Percentiles rank a stretch among this genome's conserved stretches.
These are phyloP conservation scores for Pseudocercospora fijiensis DNA, from an alignment of 2,329 filamentous ascomycete species.

Conservation along the genomic window DNA sequence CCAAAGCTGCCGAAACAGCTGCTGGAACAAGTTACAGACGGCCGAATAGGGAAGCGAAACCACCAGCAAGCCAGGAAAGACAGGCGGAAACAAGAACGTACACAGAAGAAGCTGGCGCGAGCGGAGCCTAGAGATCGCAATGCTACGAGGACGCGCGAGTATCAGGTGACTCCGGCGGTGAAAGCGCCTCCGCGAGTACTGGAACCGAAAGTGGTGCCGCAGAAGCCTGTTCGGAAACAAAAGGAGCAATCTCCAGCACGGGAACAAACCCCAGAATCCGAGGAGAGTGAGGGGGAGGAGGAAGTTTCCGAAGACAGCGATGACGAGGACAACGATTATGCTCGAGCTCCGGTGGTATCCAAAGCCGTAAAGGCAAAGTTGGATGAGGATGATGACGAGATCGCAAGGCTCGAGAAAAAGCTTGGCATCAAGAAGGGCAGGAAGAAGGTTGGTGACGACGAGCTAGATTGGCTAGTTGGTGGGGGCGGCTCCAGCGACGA, in stretches of 20 bases:
- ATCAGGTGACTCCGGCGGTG: neutral
- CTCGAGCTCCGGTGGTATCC: slow-evolving; percentile 16
- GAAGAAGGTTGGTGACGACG: slow-evolving; percentile 73
- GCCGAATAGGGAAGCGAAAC: slow-evolving; percentile 25
- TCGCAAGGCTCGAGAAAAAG: slow-evolving; percentile 81
- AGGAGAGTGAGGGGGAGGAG: slow-evolving; percentile 22
- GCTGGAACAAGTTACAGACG: slow-evolving; percentile 43
- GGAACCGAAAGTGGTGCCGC: neutral
- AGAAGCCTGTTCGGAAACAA: slow-evolving; percentile 16
- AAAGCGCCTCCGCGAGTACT: slow-evolving; percentile 6
- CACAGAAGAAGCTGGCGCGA: slow-evolving; percentile 55
- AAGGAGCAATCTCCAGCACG: no score
- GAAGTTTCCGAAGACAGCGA: slow-evolving; percentile 30
- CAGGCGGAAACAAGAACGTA: slow-evolving; percentile 64
- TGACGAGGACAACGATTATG: slow-evolving; percentile 22
- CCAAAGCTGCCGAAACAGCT: slow-evolving; percentile 50
- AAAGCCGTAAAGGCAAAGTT: slow-evolving; percentile 53
- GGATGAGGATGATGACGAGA: slow-evolving; percentile 81
- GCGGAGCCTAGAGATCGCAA: neutral
- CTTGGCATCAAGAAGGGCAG: slow-evolving; percentile 78
- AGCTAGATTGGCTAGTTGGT: slow-evolving; percentile 66
- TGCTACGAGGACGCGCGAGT: neutral
- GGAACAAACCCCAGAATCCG: slow-evolving; percentile 2
- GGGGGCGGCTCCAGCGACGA: slow-evolving; percentile 51
- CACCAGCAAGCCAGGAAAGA: slow-evolving; percentile 35